Evolutionary conservation across 2,329 filamentous ascomycete genomes (phyloP).

Genomic region (Huntiella decipiens): DNA sequence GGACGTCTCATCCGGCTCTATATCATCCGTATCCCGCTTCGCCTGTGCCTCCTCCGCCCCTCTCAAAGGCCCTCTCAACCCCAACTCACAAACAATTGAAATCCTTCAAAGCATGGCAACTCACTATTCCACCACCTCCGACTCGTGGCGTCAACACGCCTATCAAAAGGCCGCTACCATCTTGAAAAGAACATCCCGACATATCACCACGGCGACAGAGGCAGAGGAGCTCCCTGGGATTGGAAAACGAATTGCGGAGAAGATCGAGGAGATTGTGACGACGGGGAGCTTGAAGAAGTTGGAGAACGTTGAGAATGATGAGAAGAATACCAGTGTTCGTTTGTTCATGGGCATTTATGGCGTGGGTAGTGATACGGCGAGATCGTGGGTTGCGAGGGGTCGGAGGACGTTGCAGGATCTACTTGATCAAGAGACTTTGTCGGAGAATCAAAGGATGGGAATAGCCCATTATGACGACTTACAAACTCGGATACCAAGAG

Average conservation of each 20-base stretch:
- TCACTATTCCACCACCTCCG: constrained; percentile 56
- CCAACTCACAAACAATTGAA: constrained; percentile 58
- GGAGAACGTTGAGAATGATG: constrained; percentile 49
- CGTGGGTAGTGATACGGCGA: constrained; percentile 50
- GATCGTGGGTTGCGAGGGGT: constrained; percentile 58
- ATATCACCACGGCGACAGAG: constrained; percentile 49
- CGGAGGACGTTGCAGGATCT: constrained; percentile 59
- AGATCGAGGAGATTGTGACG: constrained; percentile 74
- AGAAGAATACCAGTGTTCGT: constrained; percentile 43
- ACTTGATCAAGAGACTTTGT: constrained; percentile 33
- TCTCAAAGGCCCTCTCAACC: constrained; percentile 28
- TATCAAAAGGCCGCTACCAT: constrained; percentile 65
- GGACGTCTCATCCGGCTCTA: not conserved
- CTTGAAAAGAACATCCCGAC: constrained; percentile 43
- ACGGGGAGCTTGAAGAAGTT: constrained; percentile 55
- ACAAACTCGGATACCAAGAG: constrained; percentile 55
- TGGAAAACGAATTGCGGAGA: constrained; percentile 53
- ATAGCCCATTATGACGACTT: constrained; percentile 68
- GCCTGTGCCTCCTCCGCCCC: constrained; percentile 28
- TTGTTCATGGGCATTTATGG: constrained; percentile 65
- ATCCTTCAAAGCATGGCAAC: constrained; percentile 60
- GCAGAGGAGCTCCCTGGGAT: constrained; percentile 50
- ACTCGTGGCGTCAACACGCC: constrained; percentile 55
- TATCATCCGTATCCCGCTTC: constrained; percentile 19
- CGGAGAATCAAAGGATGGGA: constrained; percentile 52